These are phyloP conservation scores for Taxawa tesnikishii DNA, from an alignment of 2,329 filamentous ascomycete species.

Conservation along the genomic window DNA sequence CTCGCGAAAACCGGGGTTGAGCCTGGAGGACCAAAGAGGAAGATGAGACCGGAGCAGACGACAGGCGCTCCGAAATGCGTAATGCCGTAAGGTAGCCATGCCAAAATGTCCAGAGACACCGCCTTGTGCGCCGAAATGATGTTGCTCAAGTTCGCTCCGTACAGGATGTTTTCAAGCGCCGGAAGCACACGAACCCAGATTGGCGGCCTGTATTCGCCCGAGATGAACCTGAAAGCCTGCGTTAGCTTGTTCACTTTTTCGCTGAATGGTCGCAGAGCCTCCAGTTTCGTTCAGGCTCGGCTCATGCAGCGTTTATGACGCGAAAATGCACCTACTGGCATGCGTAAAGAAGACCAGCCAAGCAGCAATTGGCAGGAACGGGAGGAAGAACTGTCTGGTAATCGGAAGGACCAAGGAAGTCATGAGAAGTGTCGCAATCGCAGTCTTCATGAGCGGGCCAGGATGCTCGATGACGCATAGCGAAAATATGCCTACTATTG, in stretches of 20 bases:
- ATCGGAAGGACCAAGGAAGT: slow-evolving; percentile 66
- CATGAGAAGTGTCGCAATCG: slow-evolving; percentile 54
- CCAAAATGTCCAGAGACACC: slow-evolving; percentile 70
- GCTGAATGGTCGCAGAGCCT: too few species aligned
- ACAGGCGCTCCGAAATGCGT: slow-evolving; percentile 81
- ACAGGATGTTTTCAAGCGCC: slow-evolving; percentile 89
- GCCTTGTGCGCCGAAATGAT: slow-evolving; percentile 85
- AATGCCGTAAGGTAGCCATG: slow-evolving; percentile 88
- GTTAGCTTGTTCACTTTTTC: too few species aligned
- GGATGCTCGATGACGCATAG: slow-evolving; percentile 69
- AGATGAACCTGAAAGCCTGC: slow-evolving; percentile 73
- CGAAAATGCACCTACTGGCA: slow-evolving; percentile 60
- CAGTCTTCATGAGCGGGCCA: slow-evolving; percentile 66
- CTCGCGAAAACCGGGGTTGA: slow-evolving; percentile 75
- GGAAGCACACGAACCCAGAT: slow-evolving; percentile 95
- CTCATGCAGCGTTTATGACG: too few species aligned
- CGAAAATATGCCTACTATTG: slow-evolving; percentile 67
- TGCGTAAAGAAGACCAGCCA: slow-evolving; percentile 88
- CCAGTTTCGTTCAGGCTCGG: too few species aligned
- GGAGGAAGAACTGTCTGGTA: slow-evolving; percentile 83
- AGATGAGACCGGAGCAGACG: slow-evolving; percentile 66
- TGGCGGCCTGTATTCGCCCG: slow-evolving; percentile 73
- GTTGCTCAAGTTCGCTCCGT: slow-evolving; percentile 90
- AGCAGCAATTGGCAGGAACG: slow-evolving; percentile 70
- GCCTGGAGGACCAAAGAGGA: slow-evolving; percentile 78